Evolutionary conservation across 805 yeast genomes (phyloP).

Genomic region (Ogataea siamensis): DNA sequence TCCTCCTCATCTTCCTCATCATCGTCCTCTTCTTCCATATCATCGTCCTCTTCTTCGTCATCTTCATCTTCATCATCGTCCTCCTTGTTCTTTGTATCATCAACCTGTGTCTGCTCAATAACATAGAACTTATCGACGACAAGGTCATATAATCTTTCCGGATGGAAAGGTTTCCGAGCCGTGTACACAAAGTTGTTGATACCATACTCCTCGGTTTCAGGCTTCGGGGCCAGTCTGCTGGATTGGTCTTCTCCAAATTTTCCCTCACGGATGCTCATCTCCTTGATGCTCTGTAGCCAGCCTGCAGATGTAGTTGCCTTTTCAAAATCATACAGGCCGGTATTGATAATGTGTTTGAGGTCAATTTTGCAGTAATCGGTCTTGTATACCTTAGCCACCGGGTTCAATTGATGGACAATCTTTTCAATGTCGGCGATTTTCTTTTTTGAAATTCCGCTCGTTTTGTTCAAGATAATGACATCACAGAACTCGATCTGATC

Average conservation of each 20-base stretch:
- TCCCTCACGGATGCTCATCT: slow-evolving; percentile 3
- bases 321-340: slow-evolving; percentile 3
- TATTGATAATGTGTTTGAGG: slow-evolving; percentile 2
- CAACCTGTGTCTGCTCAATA: slow-evolving; percentile 1
- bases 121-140: slow-evolving; percentile 2
- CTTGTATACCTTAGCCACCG: slow-evolving; percentile 3
- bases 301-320: slow-evolving; percentile 3
- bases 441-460: slow-evolving; percentile 1
- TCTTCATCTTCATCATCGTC: slow-evolving; percentile 2
- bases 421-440: slow-evolving; percentile 3
- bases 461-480: slow-evolving; percentile 3
- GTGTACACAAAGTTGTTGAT: slow-evolving; percentile 3
- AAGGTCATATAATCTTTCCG: slow-evolving; percentile 1
- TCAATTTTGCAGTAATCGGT: slow-evolving; percentile 3
- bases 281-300: slow-evolving; percentile 2
- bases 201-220: slow-evolving; percentile 3
- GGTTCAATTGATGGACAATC: slow-evolving; percentile 3
- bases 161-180: slow-evolving; percentile 3
- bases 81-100: slow-evolving; percentile 1
- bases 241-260: slow-evolving; percentile 2
- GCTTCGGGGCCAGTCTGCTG: slow-evolving; percentile 2
- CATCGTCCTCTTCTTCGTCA: not conserved
- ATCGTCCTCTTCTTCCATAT: not conserved
- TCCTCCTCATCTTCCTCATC: not conserved
- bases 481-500: slow-evolving; percentile 3